Percentiles rank a stretch among this genome's conserved stretches.
phyloP scores from a whole-genome alignment of 768 basidiomycete genomes.

The Rubroboletus satanas region DNA sequence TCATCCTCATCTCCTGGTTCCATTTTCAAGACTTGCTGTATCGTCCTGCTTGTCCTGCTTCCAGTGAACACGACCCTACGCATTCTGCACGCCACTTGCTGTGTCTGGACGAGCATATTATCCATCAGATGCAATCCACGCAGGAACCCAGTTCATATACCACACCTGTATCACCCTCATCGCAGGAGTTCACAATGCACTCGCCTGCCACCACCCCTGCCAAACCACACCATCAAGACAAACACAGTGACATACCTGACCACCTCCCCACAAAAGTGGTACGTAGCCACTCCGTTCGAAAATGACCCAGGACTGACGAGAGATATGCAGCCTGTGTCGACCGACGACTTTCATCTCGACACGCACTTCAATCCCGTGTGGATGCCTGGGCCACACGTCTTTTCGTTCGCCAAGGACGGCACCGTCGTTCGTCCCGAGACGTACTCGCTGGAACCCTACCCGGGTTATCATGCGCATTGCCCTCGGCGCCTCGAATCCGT shows the following conservation, averaged over 20 bases:
- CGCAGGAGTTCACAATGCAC: not conserved
- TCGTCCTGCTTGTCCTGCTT: not conserved
- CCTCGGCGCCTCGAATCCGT: not conserved
- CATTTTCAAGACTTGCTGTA: not conserved
- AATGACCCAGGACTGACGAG: not conserved
- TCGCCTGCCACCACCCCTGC: not conserved
- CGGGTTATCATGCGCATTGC: not conserved
- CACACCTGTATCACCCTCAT: not conserved
- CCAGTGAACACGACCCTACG: not conserved
- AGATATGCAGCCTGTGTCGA: not conserved
- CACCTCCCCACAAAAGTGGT: not conserved
- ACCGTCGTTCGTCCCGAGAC: constrained; percentile 8
- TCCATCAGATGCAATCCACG: not conserved
- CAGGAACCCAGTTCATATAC: not conserved
- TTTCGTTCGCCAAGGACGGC: constrained; percentile 6
- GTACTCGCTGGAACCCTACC: not conserved
- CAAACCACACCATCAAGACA: not conserved
- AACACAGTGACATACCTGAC: not conserved
- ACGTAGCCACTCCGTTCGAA: not conserved
- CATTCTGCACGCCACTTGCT: not conserved
- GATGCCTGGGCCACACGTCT: constrained; percentile 19
- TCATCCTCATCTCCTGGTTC: not conserved
- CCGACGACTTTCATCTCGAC: constrained; percentile 47
- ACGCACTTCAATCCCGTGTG: constrained; percentile 39
- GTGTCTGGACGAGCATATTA: not conserved